Conservation (phyloP, 768 basidiomycete genomes). For the Pisolithus sp. region DNA sequence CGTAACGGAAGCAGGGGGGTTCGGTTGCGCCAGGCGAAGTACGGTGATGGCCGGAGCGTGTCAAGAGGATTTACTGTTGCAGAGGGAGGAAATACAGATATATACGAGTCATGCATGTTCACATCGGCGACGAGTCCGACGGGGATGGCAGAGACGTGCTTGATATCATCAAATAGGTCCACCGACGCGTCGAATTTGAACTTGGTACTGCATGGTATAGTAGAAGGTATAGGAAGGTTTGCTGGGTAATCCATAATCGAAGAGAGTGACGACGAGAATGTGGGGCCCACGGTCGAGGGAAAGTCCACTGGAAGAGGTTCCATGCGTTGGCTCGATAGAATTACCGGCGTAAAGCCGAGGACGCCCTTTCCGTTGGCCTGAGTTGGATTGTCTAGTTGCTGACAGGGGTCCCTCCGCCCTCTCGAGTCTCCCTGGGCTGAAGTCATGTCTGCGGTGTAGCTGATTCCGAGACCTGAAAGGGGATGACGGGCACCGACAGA, state of each 20-base stretch:
- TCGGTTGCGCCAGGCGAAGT: too few relatives aligned
- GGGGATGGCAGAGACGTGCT: slow-evolving; percentile 1
- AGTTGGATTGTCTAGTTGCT: slow-evolving; percentile 1
- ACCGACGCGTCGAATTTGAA: neutral
- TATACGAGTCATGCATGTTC: slow-evolving; percentile 28
- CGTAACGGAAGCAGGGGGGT: too few relatives aligned
- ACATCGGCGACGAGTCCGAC: slow-evolving; percentile 28
- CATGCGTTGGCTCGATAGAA: neutral
- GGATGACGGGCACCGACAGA: neutral
- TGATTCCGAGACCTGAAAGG: slow-evolving; percentile 25
- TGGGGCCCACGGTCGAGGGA: neutral
- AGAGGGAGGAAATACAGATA: slow-evolving; percentile 10
- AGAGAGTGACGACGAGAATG: neutral
- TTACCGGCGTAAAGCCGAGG: neutral
- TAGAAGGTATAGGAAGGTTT: neutral
- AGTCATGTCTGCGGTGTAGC: slow-evolving; percentile 2
- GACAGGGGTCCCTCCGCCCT: neutral
- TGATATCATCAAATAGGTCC: slow-evolving; percentile 9
- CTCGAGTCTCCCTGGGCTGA: neutral
- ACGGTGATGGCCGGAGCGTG: slow-evolving; percentile 10
- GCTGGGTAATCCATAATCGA: neutral
- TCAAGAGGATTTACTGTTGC: slow-evolving; percentile 37
- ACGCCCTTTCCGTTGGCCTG: slow-evolving; percentile 4
- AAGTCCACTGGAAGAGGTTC: neutral
- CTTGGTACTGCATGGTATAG: neutral